Conservation (phyloP, 768 basidiomycete species). For the Termitomyces eurrhizus region DNA sequence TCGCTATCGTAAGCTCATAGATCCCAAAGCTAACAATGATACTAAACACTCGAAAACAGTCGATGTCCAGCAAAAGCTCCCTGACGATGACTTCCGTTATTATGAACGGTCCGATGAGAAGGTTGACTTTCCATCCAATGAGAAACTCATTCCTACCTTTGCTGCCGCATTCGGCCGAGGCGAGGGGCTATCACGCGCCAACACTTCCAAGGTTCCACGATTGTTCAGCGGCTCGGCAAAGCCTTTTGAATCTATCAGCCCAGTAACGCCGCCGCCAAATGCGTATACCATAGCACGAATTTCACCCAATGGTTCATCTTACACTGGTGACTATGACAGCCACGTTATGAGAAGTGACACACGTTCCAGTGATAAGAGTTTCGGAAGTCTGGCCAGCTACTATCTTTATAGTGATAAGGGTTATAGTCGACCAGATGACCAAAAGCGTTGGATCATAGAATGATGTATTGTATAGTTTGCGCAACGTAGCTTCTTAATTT, state of each 20-base stretch:
- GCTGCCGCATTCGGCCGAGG: constrained; percentile 35
- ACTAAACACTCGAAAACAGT: constrained; percentile 35
- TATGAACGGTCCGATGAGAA: constrained; percentile 50
- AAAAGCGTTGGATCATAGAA: constrained; percentile 57
- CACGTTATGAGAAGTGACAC: constrained; percentile 27
- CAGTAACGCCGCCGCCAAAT: constrained; percentile 27
- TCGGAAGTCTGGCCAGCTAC: constrained; percentile 32
- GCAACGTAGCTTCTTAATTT: background rate
- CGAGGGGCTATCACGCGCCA: constrained; percentile 32
- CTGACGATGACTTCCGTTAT: constrained; percentile 26
- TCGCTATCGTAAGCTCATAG: constrained; percentile 51
- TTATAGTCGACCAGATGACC: constrained; percentile 29
- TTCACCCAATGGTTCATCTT: constrained; percentile 27
- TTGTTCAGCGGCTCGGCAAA: constrained; percentile 39
- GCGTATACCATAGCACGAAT: constrained; percentile 30
- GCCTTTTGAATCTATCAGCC: constrained; percentile 34
- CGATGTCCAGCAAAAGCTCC: constrained; percentile 46
- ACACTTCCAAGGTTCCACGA: constrained; percentile 40
- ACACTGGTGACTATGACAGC: constrained; percentile 21
- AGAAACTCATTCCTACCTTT: constrained; percentile 53
- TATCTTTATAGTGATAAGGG: constrained; percentile 27
- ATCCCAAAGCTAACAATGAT: background rate
- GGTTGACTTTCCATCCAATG: constrained; percentile 56
- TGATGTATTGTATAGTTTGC: constrained; percentile 23
- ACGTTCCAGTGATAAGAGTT: constrained; percentile 37